Evolutionary conservation across 1,139 yeast genomes (phyloP), one percentile per base, ranked within the genome.

Genomic region (Geotrichum australiense): DNA sequence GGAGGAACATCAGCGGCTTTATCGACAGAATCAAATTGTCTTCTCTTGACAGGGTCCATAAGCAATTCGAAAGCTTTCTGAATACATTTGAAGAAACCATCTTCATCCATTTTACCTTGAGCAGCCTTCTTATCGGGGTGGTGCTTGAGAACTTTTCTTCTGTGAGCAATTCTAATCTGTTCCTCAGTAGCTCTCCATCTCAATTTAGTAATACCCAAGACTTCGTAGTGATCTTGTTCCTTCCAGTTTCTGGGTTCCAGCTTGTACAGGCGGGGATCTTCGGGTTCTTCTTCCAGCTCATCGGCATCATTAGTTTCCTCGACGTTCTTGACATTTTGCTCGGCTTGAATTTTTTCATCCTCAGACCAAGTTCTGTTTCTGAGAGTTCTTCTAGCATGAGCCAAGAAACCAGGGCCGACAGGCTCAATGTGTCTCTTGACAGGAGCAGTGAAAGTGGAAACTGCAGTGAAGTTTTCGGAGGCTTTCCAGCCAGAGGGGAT

Each of bases 291-390:
- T 54, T 82, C 84, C 51, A 76, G 75, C 41, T 83, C 87, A 54
- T 79, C 85, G 44, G 78, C 93, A 50, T 79, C 87, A 54, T 69
- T 73, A 54, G 72, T 68, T 53, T 76, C 80, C 58, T 84, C 94
- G 47, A 80, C 76, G 50, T 69, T 69, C 58, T 76, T 74, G 58
- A 85, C 95, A 65, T 85, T 85, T 68, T 78, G 80, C 63, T 81
- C 94, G 48, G 96, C 96, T 71, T 89, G 94, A 55, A 87, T 71
- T 64, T 83, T 80, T 69, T 91, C 98, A 60, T 77, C 91, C 68
- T 93, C 97, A 42, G 96, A 86, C 96, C 96, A 91, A 46, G 97
- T 86, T 69, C 94, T 96, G 65, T 96, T 96, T 68, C 96, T 80
- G 55, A 89, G 73, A 49, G 94, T 78, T 73, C 98, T 83, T 55